Base-by-base conservation (phyloP, 768 basidiomycete genomes). In the Chiua virens region DNA sequence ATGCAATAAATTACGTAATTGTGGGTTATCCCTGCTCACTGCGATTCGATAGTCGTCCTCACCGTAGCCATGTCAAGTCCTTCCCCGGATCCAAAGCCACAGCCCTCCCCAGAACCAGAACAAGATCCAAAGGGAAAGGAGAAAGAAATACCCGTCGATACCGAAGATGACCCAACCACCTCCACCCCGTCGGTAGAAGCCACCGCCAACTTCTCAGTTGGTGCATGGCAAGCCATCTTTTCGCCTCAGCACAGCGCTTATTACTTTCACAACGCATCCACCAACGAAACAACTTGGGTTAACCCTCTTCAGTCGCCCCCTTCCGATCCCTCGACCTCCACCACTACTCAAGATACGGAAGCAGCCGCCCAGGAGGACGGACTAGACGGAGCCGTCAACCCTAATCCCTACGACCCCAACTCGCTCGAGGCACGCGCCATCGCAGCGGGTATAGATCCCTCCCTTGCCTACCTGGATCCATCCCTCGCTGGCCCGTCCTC, bases 371-470 rank as follows among this genome's bases (percentile, higher is more conserved):
- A 65, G 20, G 56, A 63, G 8, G 61, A 64, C 41, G 50, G 52
- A 3, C 62, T 70, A 4, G 48, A 47, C 4, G 52, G 9, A n/a
- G 8, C 36, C 5, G 46, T 14, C 44, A 45, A 57, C 45, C 59
- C 46, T 30, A 61, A 40, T 53, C 71, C 18, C 40, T 50, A 60
- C 61, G 59, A 65, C 58, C 60, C 68, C 39, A 72, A 75, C 35
- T 81, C 83, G 7, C 67, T 85, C 34, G 83, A 89, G 65, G 80
- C 81, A 6, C 87, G 88, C 8, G 88, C 89, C 1, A 60, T 81
- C 30, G 86, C 87, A 4, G 85, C 84, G 57, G 91, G 90, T 46
- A 92, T 93, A 63, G 90, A 92, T 66, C 90, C 90, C 4, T 78
- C 83, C 6, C 79, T 93, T 37, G 89, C 90, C 10, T 69, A 86